Base-by-base conservation (phyloP, 176 grass and related monocot species). In the Aegilops longissima region DNA sequence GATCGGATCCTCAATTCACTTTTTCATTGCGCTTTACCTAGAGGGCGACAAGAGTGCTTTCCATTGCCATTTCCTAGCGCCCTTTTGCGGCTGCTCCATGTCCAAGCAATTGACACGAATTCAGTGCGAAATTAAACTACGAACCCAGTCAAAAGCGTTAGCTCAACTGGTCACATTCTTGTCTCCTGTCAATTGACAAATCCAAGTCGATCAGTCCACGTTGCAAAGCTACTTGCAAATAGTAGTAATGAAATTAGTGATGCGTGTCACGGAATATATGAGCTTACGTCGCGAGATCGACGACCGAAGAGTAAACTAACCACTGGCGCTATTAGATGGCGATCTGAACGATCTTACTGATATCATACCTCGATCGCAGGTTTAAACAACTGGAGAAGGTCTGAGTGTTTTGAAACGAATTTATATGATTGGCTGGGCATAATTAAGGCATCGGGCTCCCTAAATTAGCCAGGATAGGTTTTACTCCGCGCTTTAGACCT, bases 101-200 rank as follows among this genome's bases (percentile, higher is more conserved):
- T 6, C 58, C 40, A 12, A 24, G 76, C 67, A 74, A 42, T 85
- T 10, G 67, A 42, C 76, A 80, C 45, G 45, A 67, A 12, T 8
- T 73, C n/a, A 0, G 11, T n/a, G 36, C 12, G 5, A 8, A 40
- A 8, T 45, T 73, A 73, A 73, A 24, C 38, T 14, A 44, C 11
- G 9, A 73, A 5, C 5, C 38, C 38, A n/a, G 5, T 21, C 3
- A 35, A 54, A 54, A 21, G 7, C 1, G 56, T 21, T 59, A 20
- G 56, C 56, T 21, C 16, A 17, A 17, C 47, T 23, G 36, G n/a
- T 73, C 70, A 24, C 36, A 5, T 21, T 44, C 70, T 29, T 86
- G 83, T 82, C 88, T 54, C 83, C 88, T 0, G 3, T 68, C 8
- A 82, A 39, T 86, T 77, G 63, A 90, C 79, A 90, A 86, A 70